Percentiles rank a stretch among this genome's conserved stretches.
Conservation (phyloP, 2,329 filamentous ascomycete genomes). For the Exophiala oligosperma region DNA sequence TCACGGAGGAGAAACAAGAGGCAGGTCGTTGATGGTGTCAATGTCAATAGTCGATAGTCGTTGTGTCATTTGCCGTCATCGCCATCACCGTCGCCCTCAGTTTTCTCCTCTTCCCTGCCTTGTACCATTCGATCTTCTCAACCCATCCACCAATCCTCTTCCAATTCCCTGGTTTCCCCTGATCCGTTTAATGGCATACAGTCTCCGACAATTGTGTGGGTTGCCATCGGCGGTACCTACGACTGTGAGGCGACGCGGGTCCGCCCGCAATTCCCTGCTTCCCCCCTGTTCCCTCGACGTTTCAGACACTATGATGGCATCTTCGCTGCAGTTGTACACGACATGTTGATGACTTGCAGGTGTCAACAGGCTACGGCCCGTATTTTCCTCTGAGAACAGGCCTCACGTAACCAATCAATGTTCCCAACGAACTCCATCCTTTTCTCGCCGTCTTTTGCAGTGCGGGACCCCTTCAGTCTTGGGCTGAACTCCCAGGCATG, state of each 20-base stretch:
- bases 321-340: slow-evolving; percentile 15
- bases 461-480: neutral
- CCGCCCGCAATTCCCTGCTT: slow-evolving; percentile 12
- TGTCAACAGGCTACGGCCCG: slow-evolving; percentile 22
- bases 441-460: neutral
- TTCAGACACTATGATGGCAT: slow-evolving; percentile 7
- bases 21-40: too few relatives aligned
- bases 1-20: too few relatives aligned
- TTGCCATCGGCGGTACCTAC: neutral
- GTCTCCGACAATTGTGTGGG: neutral
- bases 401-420: slow-evolving; percentile 4
- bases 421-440: neutral
- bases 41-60: too few relatives aligned
- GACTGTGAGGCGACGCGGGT: slow-evolving; percentile 8
- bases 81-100: too few relatives aligned
- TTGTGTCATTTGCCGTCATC: too few relatives aligned
- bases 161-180: too few relatives aligned
- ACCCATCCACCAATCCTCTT: too few relatives aligned
- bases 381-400: slow-evolving; percentile 6
- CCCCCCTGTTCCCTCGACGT: neutral
- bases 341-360: slow-evolving; percentile 20
- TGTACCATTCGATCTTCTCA: too few relatives aligned
- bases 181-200: too few relatives aligned
- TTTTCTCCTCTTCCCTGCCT: too few relatives aligned
- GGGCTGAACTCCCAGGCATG: slow-evolving; percentile 5